Evolutionary conservation across 495 filamentous ascomycete genomes (phyloP), one percentile per base, ranked within the genome.

Genomic region (Cenococcum geophilum): DNA sequence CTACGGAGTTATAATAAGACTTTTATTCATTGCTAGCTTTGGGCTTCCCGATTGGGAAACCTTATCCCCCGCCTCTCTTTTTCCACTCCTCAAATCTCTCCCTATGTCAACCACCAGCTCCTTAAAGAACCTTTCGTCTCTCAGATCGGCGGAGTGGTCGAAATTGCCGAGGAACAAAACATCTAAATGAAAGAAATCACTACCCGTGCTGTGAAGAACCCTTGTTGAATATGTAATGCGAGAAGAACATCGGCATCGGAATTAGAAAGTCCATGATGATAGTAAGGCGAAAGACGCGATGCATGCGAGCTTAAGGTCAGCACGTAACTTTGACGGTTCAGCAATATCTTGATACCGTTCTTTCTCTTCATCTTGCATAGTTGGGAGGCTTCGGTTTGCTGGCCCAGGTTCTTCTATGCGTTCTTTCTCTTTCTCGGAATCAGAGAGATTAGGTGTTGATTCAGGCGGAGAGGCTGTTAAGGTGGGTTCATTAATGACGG

Each of bases 211-310:
- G 63, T 63, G 51, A 65, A 65, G 34, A 65, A 3, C 62, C 62
- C 37, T 65, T 65, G 42, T 50, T 60, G 42, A 71, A 71, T 12
- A 71, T 48, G 49, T 71, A 70, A 23, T 66, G 59, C 2, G 58
- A 42, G 61, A 67, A 62, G 64, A 67, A 71, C 67, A 71, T 70
- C 6, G 69, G 69, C 59, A 71, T 71, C 6, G 69, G 69, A 14
- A 71, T 36, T 40, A 70, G 49, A 55, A 70, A 68, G 55, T 70
- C 65, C 68, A 71, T 63, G 40, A 71, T 62, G 62, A 71, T 66
- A 5, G 68, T 66, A 20, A 71, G 50, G 65, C 58, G 43, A 60
- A 60, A 12, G 57, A 56, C 8, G 57, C 21, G 20, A 69, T 65
- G 64, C 57, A 61, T 0, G 69, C 67, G 23, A 69, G 32, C 42